A percentile compares a stretch with the other conserved stretches of the same genome.
These are phyloP conservation scores for Silene vulgaris DNA, from an alignment of 179 eudicot genomes.

Conservation along the genomic window DNA sequence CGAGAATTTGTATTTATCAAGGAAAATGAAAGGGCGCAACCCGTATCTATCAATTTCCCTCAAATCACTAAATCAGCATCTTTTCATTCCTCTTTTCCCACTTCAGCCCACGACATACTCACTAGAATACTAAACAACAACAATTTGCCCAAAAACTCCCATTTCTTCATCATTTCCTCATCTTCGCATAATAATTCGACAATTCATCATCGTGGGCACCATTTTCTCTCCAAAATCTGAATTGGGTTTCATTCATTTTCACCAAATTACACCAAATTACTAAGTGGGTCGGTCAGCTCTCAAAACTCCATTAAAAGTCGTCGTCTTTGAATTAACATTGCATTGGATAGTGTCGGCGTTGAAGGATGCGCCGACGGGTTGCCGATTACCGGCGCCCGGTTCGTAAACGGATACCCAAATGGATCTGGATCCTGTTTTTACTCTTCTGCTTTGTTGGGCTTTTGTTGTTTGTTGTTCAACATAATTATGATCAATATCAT, in stretches of 20 bases:
- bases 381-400: conserved; percentile 89
- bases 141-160: background rate
- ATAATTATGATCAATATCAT: conserved; percentile 50
- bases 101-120: background rate
- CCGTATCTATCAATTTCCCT: too few species aligned
- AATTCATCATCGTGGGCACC: conserved; percentile 18
- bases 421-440: conserved; percentile 79
- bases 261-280: background rate
- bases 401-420: conserved; percentile 55
- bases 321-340: conserved; percentile 12
- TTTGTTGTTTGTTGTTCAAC: conserved; percentile 63
- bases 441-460: conserved; percentile 52
- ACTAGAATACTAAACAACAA: background rate
- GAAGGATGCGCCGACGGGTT: conserved; percentile 75
- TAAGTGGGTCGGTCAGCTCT: background rate
- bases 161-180: background rate
- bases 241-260: conserved; percentile 15
- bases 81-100: conserved; percentile 16
- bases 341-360: conserved; percentile 1
- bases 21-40: too few species aligned
- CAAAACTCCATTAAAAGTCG: background rate
- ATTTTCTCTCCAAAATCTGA: background rate
- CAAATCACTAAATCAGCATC: too few species aligned
- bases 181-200: background rate
- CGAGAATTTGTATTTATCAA: too few species aligned